These are phyloP conservation scores for Pichia kluyveri DNA, from an alignment of 805 yeast species.

Conservation along the genomic window DNA sequence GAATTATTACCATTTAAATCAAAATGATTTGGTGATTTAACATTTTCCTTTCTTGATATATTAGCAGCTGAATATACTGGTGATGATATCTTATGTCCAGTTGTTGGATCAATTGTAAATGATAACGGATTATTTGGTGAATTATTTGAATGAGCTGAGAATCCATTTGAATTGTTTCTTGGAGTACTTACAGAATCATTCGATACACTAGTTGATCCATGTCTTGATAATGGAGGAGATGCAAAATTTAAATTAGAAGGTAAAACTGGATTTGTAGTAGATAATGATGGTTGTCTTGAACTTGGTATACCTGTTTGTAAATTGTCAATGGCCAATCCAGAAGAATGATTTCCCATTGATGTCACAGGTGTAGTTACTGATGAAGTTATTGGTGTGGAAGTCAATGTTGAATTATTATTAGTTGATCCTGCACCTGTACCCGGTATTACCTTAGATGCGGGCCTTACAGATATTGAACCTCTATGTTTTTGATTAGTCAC, in stretches of 20 bases:
- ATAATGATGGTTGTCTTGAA: too few species aligned
- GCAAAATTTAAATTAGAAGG: too few species aligned
- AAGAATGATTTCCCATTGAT: too few species aligned
- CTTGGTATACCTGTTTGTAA: too few species aligned
- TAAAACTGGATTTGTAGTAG: too few species aligned
- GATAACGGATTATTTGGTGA: slow-evolving; percentile 7
- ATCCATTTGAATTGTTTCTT: background rate
- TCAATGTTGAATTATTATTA: slow-evolving; percentile 9
- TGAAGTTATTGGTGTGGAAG: slow-evolving; percentile 6
- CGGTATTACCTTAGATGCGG: slow-evolving; percentile 31
- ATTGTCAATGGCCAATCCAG: too few species aligned
- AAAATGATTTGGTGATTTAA: background rate
- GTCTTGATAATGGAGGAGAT: background rate
- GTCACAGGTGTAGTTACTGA: background rate
- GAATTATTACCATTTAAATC: background rate
- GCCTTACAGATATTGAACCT: slow-evolving; percentile 49
- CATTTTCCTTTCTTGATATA: slow-evolving; percentile 3
- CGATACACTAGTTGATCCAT: background rate
- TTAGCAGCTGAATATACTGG: background rate
- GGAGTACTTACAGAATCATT: background rate
- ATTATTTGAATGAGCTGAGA: background rate
- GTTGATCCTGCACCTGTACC: slow-evolving; percentile 16
- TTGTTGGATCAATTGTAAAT: slow-evolving; percentile 2
- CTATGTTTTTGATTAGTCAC: slow-evolving; percentile 39
- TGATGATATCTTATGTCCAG: background rate